phyloP scores from a whole-genome alignment of 1,139 yeast genomes.

The Pneumocystis wakefieldiae region DNA sequence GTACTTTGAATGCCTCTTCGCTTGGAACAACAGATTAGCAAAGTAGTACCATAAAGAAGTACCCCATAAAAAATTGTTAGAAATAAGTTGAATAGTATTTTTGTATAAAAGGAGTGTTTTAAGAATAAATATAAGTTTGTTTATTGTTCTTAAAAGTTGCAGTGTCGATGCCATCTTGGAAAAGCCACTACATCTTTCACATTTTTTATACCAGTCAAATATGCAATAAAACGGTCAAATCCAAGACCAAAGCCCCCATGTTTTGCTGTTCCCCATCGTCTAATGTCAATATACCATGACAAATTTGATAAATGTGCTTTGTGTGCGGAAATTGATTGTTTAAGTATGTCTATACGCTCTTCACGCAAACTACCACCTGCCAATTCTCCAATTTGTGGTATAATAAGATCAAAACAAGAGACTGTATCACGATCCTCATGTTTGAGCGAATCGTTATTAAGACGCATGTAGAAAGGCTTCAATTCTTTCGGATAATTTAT shows the following conservation, averaged over 20 bases:
- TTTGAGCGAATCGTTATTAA: conserved; percentile 18
- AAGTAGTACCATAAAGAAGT: too few species aligned
- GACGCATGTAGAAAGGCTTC: conserved; percentile 87
- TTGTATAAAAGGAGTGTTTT: neutral
- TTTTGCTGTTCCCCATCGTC: conserved; percentile 70
- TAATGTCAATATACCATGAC: conserved; percentile 62
- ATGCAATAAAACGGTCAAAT: conserved; percentile 67
- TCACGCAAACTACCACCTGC: conserved; percentile 92
- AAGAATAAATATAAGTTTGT: neutral
- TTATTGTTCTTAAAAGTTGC: conserved; percentile 28
- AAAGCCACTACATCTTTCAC: conserved; percentile 78
- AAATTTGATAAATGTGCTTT: conserved; percentile 34
- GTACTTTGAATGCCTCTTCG: neutral
- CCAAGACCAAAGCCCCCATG: conserved; percentile 98
- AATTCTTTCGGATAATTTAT: conserved; percentile 68
- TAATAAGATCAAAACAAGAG: conserved; percentile 74
- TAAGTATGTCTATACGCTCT: conserved; percentile 38
- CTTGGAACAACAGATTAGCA: too few species aligned
- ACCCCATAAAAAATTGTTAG: neutral
- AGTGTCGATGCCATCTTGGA: conserved; percentile 42
- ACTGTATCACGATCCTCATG: conserved; percentile 41
- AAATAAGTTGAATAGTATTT: neutral
- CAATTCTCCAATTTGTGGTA: conserved; percentile 92
- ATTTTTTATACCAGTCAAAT: conserved; percentile 55
- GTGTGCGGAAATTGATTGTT: conserved; percentile 31